These are phyloP conservation scores for Globisporangium ultimum DNA, from an alignment of 352 stramenopile species.

Conservation along the genomic window DNA sequence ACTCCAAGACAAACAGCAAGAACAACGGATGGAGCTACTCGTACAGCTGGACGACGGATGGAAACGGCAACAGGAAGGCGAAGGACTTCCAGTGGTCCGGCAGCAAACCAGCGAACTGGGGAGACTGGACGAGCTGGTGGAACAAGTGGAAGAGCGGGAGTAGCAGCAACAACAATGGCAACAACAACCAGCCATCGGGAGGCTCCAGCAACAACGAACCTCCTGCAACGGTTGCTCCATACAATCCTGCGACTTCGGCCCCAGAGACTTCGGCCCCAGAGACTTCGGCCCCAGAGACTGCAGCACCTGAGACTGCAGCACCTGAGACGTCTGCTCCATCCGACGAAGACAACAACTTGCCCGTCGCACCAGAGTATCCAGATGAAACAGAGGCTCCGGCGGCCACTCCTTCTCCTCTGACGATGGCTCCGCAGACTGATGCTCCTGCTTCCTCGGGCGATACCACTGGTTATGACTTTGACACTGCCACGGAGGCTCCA, in stretches of 20 bases:
- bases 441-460: constrained; percentile 1
- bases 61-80: not conserved
- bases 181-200: constrained; percentile 8
- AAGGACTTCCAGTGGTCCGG: not conserved
- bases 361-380: constrained; percentile 4
- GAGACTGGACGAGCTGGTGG: constrained; percentile 11
- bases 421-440: not conserved
- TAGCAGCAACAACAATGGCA: constrained; percentile 6
- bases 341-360: constrained; percentile 5
- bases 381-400: not conserved
- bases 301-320: constrained; percentile 3
- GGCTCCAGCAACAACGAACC: constrained; percentile 7
- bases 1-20: not conserved
- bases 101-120: not conserved
- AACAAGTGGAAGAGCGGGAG: constrained; percentile 1
- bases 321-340: not conserved
- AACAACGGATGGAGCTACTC: not conserved
- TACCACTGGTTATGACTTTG: constrained; percentile 10
- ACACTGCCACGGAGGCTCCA: not conserved
- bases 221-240: constrained; percentile 12
- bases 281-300: constrained; percentile 13
- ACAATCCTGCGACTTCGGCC: constrained; percentile 14
- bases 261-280: constrained; percentile 3
- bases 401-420: not conserved
- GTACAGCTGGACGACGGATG: not conserved